These are phyloP conservation scores for Elsinoe arachidis DNA, from an alignment of 2,329 filamentous ascomycete genomes.

Conservation along the genomic window DNA sequence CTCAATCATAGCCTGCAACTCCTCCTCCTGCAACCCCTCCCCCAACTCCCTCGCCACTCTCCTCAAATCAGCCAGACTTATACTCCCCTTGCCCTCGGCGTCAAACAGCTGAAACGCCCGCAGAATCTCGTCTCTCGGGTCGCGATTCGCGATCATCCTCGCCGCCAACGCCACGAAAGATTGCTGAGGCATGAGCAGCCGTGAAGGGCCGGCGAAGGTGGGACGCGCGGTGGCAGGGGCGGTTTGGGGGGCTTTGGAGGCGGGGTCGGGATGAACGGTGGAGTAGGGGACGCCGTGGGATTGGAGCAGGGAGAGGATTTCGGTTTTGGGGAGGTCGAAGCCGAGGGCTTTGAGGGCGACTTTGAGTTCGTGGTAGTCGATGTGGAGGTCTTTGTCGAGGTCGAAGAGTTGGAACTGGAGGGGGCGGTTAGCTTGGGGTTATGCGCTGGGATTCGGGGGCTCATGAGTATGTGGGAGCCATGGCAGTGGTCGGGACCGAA, in stretches of 20 bases:
- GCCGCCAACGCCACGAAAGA: constrained; percentile 68
- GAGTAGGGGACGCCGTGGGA: constrained; percentile 60
- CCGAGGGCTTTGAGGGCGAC: constrained; percentile 92
- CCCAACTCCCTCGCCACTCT: constrained; percentile 84
- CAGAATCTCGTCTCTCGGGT: constrained; percentile 84
- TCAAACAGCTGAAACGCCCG: constrained; percentile 92
- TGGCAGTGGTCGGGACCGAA: constrained; percentile 17
- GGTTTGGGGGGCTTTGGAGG: constrained; percentile 38
- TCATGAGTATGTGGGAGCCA: neutral
- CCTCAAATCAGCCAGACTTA: constrained; percentile 79
- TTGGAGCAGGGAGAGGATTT: constrained; percentile 73
- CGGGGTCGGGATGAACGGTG: constrained; percentile 31
- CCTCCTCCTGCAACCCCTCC: constrained; percentile 85
- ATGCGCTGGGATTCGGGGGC: no score
- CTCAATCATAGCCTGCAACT: constrained; percentile 92
- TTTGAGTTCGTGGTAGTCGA: constrained; percentile 97
- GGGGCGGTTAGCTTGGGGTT: constrained; percentile 1
- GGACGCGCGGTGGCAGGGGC: constrained; percentile 18
- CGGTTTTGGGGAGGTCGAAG: constrained; percentile 79
- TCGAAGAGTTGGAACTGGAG: constrained; percentile 85
- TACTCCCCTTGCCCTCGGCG: constrained; percentile 80
- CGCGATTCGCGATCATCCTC: constrained; percentile 67
- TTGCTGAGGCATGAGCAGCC: constrained; percentile 62
- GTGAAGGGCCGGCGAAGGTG: constrained; percentile 40
- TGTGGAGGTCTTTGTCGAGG: constrained; percentile 84